Evolutionary conservation across 371 early-diverging fungal species (phyloP), one percentile per base, ranked within the genome.

Genomic region (Mycotypha africana): DNA sequence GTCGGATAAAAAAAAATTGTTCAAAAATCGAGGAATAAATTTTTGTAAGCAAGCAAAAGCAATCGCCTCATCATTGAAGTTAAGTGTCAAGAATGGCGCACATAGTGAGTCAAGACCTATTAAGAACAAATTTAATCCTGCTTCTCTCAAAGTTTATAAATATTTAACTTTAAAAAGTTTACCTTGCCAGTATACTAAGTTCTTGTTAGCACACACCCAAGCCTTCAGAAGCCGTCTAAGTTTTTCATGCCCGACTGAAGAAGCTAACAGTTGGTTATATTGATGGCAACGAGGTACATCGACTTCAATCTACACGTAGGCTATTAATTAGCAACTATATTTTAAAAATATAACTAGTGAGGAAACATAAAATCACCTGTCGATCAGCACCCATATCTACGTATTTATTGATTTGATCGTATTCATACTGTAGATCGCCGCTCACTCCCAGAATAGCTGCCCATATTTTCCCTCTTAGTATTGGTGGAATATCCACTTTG

Each of bases 111-210:
- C 91, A 33, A 92, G 62, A 1, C 89, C 85, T 78, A 44, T 30
- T 41, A n/a, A n/a, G n/a, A n/a, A n/a, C n/a, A n/a, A n/a, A n/a
- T n/a, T n/a, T n/a, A n/a, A n/a, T n/a, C n/a, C n/a, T n/a, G n/a
- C n/a, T n/a, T n/a, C n/a, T 30, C 47, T 16, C 32, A 19, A 21
- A 45, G 24, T 1, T 15, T n/a, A 25, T 25, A 12, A 28, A 25
- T 30, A 2, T 26, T 19, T 17, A n/a, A n/a, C n/a, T n/a, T n/a
- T n/a, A n/a, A n/a, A n/a, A n/a, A n/a, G n/a, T 21, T 42, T 69
- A 76, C 87, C 90, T 82, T 92, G 92, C 92, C 92, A 92, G 49
- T 92, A 92, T 11, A 88, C 91, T n/a, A 74, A 49, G 8, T 73
- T 52, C 12, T 60, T 70, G 42, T 86, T 83, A 0, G 74, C 78